Conservation (phyloP, 352 stramenopile species). For the Phytophthora tubulina region DNA sequence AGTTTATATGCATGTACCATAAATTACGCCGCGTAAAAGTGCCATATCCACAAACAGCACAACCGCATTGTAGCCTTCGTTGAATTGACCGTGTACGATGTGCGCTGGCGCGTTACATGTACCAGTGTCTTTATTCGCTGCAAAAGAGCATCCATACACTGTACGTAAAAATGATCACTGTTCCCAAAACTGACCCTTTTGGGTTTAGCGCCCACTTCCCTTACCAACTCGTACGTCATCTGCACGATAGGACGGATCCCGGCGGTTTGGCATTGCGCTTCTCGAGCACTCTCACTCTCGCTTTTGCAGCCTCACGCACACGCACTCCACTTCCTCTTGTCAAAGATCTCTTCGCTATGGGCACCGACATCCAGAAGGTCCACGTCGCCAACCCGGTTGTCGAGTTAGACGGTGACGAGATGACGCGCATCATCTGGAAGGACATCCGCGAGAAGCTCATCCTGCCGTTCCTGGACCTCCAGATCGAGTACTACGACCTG, state of each 20-base stretch:
- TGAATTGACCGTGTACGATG: too few relatives aligned
- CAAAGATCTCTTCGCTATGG: constrained; percentile 20
- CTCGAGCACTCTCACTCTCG: constrained; percentile 22
- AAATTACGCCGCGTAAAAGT: too few relatives aligned
- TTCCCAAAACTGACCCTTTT: too few relatives aligned
- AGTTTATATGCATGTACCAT: too few relatives aligned
- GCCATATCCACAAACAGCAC: too few relatives aligned
- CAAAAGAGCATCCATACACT: too few relatives aligned
- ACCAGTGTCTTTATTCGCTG: too few relatives aligned
- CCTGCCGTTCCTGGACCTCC: constrained; percentile 82
- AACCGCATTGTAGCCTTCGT: too few relatives aligned
- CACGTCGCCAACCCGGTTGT: constrained; percentile 81
- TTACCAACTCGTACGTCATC: constrained; percentile 14
- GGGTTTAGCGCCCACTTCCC: not conserved
- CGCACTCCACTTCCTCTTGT: not conserved
- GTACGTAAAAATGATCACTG: too few relatives aligned
- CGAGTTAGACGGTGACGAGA: constrained; percentile 90
- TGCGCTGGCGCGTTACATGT: too few relatives aligned
- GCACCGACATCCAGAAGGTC: constrained; percentile 69
- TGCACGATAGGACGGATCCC: constrained; percentile 20
- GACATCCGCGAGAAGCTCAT: constrained; percentile 80
- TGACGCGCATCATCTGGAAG: constrained; percentile 85
- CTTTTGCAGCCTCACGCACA: constrained; percentile 17
- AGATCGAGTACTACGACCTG: constrained; percentile 91
- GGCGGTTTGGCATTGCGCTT: constrained; percentile 25